Evolutionary conservation across 768 basidiomycete genomes (phyloP).

Genomic region (Termitomyces heimii): DNA sequence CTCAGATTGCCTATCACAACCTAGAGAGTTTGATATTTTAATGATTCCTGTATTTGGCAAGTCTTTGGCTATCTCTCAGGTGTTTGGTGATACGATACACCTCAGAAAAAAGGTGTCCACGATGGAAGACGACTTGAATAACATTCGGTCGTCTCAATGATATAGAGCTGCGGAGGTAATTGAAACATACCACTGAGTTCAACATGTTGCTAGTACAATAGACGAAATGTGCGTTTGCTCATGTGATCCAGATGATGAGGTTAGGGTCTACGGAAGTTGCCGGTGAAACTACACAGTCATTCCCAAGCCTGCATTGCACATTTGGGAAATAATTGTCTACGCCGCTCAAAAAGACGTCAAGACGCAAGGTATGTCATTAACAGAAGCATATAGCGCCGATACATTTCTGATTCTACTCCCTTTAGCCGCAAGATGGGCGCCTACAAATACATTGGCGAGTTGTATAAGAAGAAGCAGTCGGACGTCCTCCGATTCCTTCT

Average conservation of each 20-base stretch:
- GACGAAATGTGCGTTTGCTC: too few species aligned
- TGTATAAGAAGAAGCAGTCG: conserved; percentile 98
- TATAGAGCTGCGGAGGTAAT: too few species aligned
- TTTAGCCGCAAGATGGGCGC: conserved; percentile 72
- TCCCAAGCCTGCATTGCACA: conserved; percentile 22
- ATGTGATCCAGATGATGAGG: neutral
- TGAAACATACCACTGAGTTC: too few species aligned
- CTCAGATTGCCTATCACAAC: too few species aligned
- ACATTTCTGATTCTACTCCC: conserved; percentile 5
- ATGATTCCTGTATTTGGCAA: neutral
- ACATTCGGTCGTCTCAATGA: too few species aligned
- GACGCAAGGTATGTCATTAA: conserved; percentile 27
- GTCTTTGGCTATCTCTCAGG: too few species aligned
- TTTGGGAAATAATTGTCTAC: conserved; percentile 15
- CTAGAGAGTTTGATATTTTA: neutral
- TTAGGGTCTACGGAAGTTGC: conserved; percentile 23
- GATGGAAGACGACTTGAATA: too few species aligned
- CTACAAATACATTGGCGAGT: conserved; percentile 94
- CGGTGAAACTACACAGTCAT: conserved; percentile 33
- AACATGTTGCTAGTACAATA: too few species aligned
- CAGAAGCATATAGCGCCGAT: neutral
- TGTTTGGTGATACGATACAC: too few species aligned
- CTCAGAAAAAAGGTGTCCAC: too few species aligned
- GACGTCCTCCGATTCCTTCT: conserved; percentile 97
- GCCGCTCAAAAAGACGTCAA: conserved; percentile 31